Base-by-base conservation (phyloP, 495 filamentous ascomycete species). In the Ramalina peruviana region DNA sequence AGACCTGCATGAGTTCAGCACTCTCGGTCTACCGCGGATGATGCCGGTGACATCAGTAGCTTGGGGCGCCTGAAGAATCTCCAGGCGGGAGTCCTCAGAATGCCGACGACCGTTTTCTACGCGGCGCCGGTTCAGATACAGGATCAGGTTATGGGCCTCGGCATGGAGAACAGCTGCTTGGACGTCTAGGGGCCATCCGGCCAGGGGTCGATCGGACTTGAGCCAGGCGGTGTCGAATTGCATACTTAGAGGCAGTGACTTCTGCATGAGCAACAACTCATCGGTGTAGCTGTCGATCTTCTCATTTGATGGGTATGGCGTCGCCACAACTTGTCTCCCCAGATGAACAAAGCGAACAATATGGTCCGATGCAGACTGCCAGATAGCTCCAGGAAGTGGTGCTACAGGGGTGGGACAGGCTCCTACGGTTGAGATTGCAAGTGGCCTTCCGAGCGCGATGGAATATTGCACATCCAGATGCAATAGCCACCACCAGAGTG, bases 401-500 rank as follows among this genome's bases (percentile, higher is more conserved):
- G 65, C 64, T 48, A 67, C 64, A 5, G 69, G 65, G 3, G 67
- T 57, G 11, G 62, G 66, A 52, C 69, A 72, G 52, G 71, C 69
- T 12, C 69, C 69, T 25, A 66, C 62, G 40, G 65, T 68, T 33
- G 67, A 71, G 30, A 72, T 71, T 2, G 66, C 69, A 16, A 72
- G 52, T 7, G 69, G 69, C 40, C 69, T 55, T 13, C 69, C 69
- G 0, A 71, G 60, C 1, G 69, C 68, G 54, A 72, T 67, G 15
- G 69, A 71, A 48, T 72, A 72, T 33, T 71, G 64, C 56, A 70
- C 65, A 50, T 72, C 69, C 69, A 72, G 69, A 50, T 72, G 65
- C 41, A 72, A 56, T 57, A 72, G 69, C 69, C 69, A 72, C 69
- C 69, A 72, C 69, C 69, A 72, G 3, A 72, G 56, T 26, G 62